Percentiles rank a stretch among this genome's conserved stretches.
These are phyloP conservation scores for Eucalyptus polybractea DNA, from an alignment of 345 rosid species.

Conservation along the genomic window DNA sequence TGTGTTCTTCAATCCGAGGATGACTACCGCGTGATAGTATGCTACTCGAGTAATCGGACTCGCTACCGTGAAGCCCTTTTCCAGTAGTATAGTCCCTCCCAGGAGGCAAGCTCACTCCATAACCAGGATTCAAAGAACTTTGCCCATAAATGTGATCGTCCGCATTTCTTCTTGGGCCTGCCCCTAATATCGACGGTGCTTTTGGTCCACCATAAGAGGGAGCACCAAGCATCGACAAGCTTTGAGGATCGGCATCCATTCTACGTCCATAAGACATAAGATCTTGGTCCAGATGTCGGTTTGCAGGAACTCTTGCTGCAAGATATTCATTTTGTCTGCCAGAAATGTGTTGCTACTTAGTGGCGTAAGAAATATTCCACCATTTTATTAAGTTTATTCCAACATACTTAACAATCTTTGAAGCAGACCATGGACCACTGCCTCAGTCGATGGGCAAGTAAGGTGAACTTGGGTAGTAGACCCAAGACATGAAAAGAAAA, in stretches of 20 bases:
- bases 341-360: slow-evolving; percentile 85
- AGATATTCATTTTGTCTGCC: slow-evolving; percentile 19
- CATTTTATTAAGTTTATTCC: neutral
- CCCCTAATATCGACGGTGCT: slow-evolving; percentile 80
- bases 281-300: slow-evolving; percentile 67
- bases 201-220: slow-evolving; percentile 64
- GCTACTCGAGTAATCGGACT: slow-evolving; percentile 52
- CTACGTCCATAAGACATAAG: slow-evolving; percentile 70
- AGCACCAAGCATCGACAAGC: slow-evolving; percentile 43
- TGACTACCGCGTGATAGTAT: slow-evolving; percentile 35
- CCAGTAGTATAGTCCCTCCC: slow-evolving; percentile 90
- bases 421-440: neutral
- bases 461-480: neutral
- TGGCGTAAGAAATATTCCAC: neutral
- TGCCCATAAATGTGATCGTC: slow-evolving; percentile 69
- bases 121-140: slow-evolving; percentile 80
- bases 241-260: slow-evolving; percentile 61
- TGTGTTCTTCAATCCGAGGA: slow-evolving; percentile 58
- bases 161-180: slow-evolving; percentile 71
- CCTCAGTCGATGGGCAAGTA: neutral
- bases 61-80: slow-evolving; percentile 70
- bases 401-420: neutral
- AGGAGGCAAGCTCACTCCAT: slow-evolving; percentile 98
- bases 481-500: neutral
- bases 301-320: slow-evolving; percentile 59